phyloP scores from a whole-genome alignment of 177 flowering plant species.

The Vitis hybrid region DNA sequence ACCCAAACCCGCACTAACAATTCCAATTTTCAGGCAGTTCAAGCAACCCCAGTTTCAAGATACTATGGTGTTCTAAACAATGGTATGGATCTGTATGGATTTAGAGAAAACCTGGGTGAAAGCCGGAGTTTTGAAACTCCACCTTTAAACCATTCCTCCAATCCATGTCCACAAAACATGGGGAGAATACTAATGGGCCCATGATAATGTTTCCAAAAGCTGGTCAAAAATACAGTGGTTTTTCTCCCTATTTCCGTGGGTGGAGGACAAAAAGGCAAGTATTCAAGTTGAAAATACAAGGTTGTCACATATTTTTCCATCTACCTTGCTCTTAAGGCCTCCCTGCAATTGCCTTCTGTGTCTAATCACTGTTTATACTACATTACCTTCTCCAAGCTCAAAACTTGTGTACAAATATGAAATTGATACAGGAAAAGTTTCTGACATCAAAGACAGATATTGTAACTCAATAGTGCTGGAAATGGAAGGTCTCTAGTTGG shows the following conservation, averaged over 20 bases:
- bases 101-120: constrained; percentile 46
- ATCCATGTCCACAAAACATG: constrained; percentile 48
- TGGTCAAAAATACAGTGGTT: constrained; percentile 8
- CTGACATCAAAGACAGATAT: constrained; percentile 6
- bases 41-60: constrained; percentile 26
- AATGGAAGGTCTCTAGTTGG: neutral
- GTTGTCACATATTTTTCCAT: neutral
- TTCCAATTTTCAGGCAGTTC: constrained; percentile 35
- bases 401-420: constrained; percentile 26
- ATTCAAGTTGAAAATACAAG: neutral
- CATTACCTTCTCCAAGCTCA: constrained; percentile 5
- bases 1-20: constrained; percentile 22
- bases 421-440: constrained; percentile 6
- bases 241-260: constrained; percentile 3
- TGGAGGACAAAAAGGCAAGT: neutral
- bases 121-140: constrained; percentile 34
- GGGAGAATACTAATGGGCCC: constrained; percentile 68
- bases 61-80: constrained; percentile 38
- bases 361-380: constrained; percentile 9
- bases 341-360: neutral
- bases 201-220: constrained; percentile 14
- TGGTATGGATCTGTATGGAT: constrained; percentile 39
- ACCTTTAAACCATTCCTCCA: constrained; percentile 51
- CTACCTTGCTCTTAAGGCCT: constrained; percentile 6
- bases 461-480: constrained; percentile 16